phyloP scores from a whole-genome alignment of 1,284 basidiomycete genomes.

The Boletus sp. region DNA sequence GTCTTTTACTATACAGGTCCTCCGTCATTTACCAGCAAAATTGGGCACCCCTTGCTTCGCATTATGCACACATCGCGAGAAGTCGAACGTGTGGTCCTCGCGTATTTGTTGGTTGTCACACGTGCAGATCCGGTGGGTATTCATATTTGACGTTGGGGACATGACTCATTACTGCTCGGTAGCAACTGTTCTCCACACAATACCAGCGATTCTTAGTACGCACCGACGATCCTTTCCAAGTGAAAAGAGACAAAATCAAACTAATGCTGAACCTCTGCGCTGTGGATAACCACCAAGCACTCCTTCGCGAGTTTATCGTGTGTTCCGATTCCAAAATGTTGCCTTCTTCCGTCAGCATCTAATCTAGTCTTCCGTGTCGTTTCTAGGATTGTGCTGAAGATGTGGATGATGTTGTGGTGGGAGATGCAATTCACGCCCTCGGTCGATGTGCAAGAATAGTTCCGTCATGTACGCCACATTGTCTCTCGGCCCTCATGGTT shows the following conservation, averaged over 20 bases:
- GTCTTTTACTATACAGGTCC: constrained; percentile 75
- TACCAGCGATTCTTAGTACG: constrained; percentile 70
- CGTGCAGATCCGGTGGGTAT: constrained; percentile 59
- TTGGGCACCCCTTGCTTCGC: constrained; percentile 67
- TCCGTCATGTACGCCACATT: constrained; percentile 67
- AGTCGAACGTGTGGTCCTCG: constrained; percentile 70
- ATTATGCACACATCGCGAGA: constrained; percentile 64
- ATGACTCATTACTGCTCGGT: constrained; percentile 5
- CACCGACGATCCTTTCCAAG: constrained; percentile 59
- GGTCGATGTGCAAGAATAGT: constrained; percentile 70
- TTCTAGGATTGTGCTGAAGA: constrained; percentile 75
- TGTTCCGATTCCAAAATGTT: constrained; percentile 26
- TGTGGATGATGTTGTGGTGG: constrained; percentile 65
- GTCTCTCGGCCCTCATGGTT: constrained; percentile 70
- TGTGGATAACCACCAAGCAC: constrained; percentile 62
- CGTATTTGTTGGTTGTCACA: constrained; percentile 67
- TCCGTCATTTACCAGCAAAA: constrained; percentile 51
- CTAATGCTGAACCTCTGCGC: constrained; percentile 66
- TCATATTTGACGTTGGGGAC: background rate
- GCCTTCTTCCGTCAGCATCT: background rate
- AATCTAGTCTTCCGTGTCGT: background rate
- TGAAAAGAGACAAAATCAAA: constrained; percentile 74
- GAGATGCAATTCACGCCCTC: constrained; percentile 73
- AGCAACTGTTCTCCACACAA: constrained; percentile 62
- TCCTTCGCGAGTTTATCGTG: constrained; percentile 82